A percentile compares a stretch with the other conserved stretches of the same genome.
Conservation (phyloP, 139 green algal species). For the Edaphochlamys debaryana region DNA sequence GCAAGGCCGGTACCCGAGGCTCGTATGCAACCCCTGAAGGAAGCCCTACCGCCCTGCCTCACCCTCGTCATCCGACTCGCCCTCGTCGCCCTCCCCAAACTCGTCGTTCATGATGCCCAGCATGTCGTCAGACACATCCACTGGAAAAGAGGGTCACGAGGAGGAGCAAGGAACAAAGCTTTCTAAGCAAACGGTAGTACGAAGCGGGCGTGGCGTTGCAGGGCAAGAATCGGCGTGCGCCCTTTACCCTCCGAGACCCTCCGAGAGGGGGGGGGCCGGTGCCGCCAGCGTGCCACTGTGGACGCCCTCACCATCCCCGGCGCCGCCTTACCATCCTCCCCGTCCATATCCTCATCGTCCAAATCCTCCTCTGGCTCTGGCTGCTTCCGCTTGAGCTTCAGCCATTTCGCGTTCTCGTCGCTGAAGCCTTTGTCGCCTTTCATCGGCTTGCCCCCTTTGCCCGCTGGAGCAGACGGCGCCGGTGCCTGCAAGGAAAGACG, state of each 20-base stretch:
- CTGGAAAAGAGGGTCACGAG: no score
- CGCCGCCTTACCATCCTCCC: not conserved
- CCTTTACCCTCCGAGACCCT: no score
- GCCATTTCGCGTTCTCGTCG: slow-evolving; percentile 81
- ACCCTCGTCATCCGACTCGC: slow-evolving; percentile 25
- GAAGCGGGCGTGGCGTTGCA: no score
- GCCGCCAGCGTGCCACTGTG: no score
- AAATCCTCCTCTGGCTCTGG: slow-evolving; percentile 33
- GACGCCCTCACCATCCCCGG: no score
- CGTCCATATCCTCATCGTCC: slow-evolving; percentile 10
- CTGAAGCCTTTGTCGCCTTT: slow-evolving; percentile 62
- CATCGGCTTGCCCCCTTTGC: not conserved
- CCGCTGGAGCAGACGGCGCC: not conserved
- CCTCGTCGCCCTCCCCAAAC: slow-evolving; percentile 45
- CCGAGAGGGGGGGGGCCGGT: no score
- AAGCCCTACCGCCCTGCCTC: not conserved
- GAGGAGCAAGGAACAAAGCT: no score
- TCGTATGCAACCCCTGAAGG: no score
- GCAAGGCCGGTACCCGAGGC: no score
- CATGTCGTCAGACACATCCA: not conserved
- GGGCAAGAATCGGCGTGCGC: no score
- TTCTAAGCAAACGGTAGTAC: no score
- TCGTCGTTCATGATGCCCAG: slow-evolving; percentile 54
- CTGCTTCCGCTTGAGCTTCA: slow-evolving; percentile 70
- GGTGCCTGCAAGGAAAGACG: no score